Base-by-base conservation (phyloP, 2,329 filamentous ascomycete species). In the Arthrobotrys pseudoclavata region DNA sequence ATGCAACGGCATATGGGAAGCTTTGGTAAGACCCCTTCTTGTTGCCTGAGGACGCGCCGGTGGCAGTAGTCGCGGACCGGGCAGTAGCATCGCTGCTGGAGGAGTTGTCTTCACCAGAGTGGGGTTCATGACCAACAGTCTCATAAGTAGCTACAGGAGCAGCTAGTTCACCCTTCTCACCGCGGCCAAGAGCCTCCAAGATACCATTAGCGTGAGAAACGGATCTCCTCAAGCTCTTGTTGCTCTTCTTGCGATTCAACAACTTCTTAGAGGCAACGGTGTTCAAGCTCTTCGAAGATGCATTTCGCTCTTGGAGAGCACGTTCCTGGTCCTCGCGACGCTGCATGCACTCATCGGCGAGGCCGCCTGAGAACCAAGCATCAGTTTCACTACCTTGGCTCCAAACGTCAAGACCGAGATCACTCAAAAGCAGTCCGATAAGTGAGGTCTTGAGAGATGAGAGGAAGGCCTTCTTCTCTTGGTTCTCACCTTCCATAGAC, bases 301-400 rank as follows among this genome's bases (percentile, higher is more conserved):
- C 75, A 24, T 85, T 85, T 53, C 85, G 86, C 79, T 85, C 85
- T 13, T 83, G 83, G n/a, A 79, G 69, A 82, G 77, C 85, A 82
- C 62, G 84, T 75, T 89, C 86, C 34, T 87, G 83, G 2, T 87
- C 86, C 61, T 90, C 88, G 55, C 87, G 88, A 26, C 89, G 86
- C 45, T 90, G 88, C 64, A 90, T 89, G 82, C 89, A 91, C 79
- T 91, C 86, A 80, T 91, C 88, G 1, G 89, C 89, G 5, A 94
- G 83, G 13, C 88, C 88, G 64, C 88, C 87, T 57, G 85, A 84
- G 80, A 97, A 96, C 91, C 95, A 97, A 2, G 87, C 87, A 83
- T 98, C 96, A 0, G 95, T 98, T 85, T 99, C 96, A 48, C 94
- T 97, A 2, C 96, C 96, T 62, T 89, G 89, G n/a, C 90, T 89